Base-by-base conservation (phyloP, 1,284 basidiomycete genomes). In the Ganoderma meredithae region DNA sequence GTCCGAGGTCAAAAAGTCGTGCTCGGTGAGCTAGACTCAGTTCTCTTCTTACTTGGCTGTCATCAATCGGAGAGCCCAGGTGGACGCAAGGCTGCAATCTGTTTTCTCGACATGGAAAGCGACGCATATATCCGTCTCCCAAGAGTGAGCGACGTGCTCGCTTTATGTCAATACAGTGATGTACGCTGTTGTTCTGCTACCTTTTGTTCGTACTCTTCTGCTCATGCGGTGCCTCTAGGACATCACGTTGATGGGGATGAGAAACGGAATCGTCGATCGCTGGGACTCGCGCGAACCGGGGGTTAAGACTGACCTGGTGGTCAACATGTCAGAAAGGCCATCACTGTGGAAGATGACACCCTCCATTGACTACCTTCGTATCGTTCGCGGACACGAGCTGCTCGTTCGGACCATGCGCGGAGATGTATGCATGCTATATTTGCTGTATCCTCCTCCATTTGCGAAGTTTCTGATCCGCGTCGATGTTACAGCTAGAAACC, bases 361-460 rank as follows among this genome's bases (percentile, higher is more conserved):
- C 10, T 61, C 71, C 2, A 62, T 72, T 19, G 69, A 72, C 43
- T 60, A 72, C 41, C 33, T 94, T 15, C 82, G 83, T 43, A 74
- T 83, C 17, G 72, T 90, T 1, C 79, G 80, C 25, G 86, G 87
- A 8, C 81, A 83, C 71, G 83, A 86, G 69, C 78, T 94, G 12
- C 76, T 94, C 0, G 82, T 85, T 0, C 85, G 86, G 73, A 85
- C 86, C 36, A 84, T 91, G 67, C 81, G 89, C 64, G 91, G 91
- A 17, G 77, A 85, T 33, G 92, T 91, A 70, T 71, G 85, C 80
- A 27, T 33, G 10, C n/a, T 39, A 3, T 39, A 33, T 61, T 1
- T 39, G 36, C 36, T 36, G 4, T 36, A 36, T 36, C 33, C 3
- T 39, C 70, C 67, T 39, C 39, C n/a, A 2, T 43, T 33, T 13